A percentile compares a stretch with the other conserved stretches of the same genome.
These are phyloP conservation scores for Dorcoceras hygrometricum DNA, from an alignment of 257 asterid genomes.

Conservation along the genomic window DNA sequence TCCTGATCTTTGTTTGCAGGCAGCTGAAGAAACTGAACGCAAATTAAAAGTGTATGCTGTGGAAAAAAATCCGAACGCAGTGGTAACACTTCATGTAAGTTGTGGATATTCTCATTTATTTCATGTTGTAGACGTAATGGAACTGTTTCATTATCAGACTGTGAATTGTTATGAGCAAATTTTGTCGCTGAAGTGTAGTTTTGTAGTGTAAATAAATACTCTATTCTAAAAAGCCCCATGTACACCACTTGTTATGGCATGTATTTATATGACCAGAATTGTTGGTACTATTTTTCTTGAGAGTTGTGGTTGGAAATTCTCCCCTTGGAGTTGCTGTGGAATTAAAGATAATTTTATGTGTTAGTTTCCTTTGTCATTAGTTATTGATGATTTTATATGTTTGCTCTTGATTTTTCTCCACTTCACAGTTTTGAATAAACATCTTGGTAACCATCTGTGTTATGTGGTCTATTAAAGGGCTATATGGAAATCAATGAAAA, in stretches of 20 bases:
- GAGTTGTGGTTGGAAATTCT: neutral
- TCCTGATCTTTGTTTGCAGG: constrained; percentile 42
- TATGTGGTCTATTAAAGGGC: neutral
- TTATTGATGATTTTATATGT: neutral
- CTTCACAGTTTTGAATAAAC: neutral
- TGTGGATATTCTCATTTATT: constrained; percentile 11
- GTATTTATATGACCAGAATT: neutral
- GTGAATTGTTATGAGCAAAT: neutral
- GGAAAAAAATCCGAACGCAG: constrained; percentile 96
- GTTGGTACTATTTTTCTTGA: neutral
- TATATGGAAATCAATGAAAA: neutral
- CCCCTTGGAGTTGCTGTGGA: neutral
- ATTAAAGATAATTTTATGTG: neutral
- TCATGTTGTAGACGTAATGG: constrained; percentile 13
- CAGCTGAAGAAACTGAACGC: constrained; percentile 95
- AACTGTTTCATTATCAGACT: neutral
- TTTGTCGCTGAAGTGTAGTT: neutral
- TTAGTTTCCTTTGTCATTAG: neutral
- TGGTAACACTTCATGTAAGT: constrained; percentile 95
- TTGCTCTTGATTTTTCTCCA: neutral
- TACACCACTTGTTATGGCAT: neutral
- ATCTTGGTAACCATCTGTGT: neutral
- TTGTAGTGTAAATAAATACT: too few relatives aligned
- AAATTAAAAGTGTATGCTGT: constrained; percentile 93
- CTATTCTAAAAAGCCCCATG: neutral